Base-by-base conservation (phyloP, 1,139 yeast species). In the Saccharomyces hybrid region DNA sequence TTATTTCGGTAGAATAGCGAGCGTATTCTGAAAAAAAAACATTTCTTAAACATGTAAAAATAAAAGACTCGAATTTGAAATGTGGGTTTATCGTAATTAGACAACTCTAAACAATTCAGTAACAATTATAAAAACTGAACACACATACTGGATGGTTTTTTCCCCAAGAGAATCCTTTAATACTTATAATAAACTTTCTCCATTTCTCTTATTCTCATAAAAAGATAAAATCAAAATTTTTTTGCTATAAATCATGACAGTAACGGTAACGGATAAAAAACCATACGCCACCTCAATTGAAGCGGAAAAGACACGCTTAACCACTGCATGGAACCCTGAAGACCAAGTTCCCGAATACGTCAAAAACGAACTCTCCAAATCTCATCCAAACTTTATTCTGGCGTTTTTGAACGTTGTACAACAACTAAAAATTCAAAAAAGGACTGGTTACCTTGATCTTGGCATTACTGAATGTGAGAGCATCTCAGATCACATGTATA, bases 371-470 rank as follows among this genome's bases (percentile, higher is more conserved):
- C 54, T 61, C 32, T 31, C 60, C 25, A 57, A 60, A 44, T 54
- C 58, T 6, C 54, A 58, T 8, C 61, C 67, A 13, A 79, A 80
- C 68, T 81, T 78, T 67, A 79, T 84, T 51, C 73, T 83, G 57
- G 85, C 86, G 30, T 90, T 93, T 66, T 78, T 89, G 60, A 89
- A 89, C 66, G 82, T 91, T 51, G 80, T 90, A 1, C 79, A 88
- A 54, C 78, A 82, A 42, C 77, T 93, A 64, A 93, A 93, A 72
- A 76, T 83, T 5, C 95, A 89, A 63, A 83, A 80, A 62, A 80
- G 99, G 67, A 91, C 98, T 0, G 99, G 99, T 2, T 93, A 99
- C 99, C 71, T 93, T 30, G 91, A 90, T 65, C 82, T 82, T 64
- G 82, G 81, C 13, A 78, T 93, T 34, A 78, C 82, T 0, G 68